These are phyloP conservation scores for Melocanna baccifera DNA, from an alignment of 176 grass and related monocot species.

Conservation along the genomic window DNA sequence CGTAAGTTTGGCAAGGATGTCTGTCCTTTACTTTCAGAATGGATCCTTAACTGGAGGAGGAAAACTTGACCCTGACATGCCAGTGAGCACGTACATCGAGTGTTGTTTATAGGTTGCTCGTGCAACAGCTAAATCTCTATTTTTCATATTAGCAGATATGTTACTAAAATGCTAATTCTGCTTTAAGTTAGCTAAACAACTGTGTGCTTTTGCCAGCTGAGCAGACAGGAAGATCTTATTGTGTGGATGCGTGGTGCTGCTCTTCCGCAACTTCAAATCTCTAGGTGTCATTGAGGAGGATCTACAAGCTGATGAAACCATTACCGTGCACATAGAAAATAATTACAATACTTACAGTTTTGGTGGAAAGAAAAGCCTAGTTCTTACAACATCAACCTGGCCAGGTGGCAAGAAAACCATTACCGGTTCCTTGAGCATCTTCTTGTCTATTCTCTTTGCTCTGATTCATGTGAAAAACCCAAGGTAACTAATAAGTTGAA, in stretches of 20 bases:
- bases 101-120: conserved; percentile 9
- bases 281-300: conserved; percentile 85
- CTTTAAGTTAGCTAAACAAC: conserved; percentile 16
- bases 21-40: conserved; percentile 96
- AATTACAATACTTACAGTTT: conserved; percentile 95
- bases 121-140: background rate
- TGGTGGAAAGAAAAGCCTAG: conserved; percentile 73
- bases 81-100: conserved; percentile 53
- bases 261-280: conserved; percentile 85
- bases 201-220: conserved; percentile 48
- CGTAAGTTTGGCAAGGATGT: conserved; percentile 92
- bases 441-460: conserved; percentile 78
- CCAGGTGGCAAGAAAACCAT: conserved; percentile 85
- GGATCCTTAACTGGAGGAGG: conserved; percentile 82
- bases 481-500: conserved; percentile 52
- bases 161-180: background rate
- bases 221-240: conserved; percentile 88
- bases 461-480: conserved; percentile 79
- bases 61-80: conserved; percentile 65
- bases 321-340: conserved; percentile 64
- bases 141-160: background rate
- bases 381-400: conserved; percentile 75
- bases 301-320: conserved; percentile 48
- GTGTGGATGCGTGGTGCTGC: conserved; percentile 92
- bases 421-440: conserved; percentile 57